Percentiles rank a stretch among this genome's conserved stretches.
Conservation (phyloP, 139 green algal species). For the Chlorella ohadii region DNA sequence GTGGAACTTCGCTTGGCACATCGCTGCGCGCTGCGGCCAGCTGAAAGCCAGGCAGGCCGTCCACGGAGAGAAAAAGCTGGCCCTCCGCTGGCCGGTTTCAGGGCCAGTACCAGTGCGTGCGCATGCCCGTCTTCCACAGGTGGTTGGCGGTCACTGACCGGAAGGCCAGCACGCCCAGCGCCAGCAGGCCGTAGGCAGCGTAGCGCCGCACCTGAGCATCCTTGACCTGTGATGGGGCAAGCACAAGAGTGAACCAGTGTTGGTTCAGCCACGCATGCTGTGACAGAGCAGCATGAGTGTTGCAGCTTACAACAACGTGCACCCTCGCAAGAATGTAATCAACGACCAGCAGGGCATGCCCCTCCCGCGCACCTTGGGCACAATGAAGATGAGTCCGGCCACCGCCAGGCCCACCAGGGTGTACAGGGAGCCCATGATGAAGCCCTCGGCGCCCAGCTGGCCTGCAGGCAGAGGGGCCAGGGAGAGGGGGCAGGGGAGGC, state of each 20-base stretch:
- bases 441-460: conserved; percentile 85
- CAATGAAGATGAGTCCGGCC: conserved; percentile 50
- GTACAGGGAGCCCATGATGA: conserved; percentile 81
- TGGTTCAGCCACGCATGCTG: no score
- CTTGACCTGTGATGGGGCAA: conserved; percentile 3
- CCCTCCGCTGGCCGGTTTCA: background rate
- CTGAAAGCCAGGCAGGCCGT: no score
- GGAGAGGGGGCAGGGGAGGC: background rate
- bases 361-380: conserved; percentile 21
- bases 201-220: conserved; percentile 11
- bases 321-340: no score
- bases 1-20: no score
- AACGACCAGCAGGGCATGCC: no score
- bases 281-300: no score
- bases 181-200: background rate
- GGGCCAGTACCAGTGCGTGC: conserved; percentile 15
- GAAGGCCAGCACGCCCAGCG: conserved; percentile 10
- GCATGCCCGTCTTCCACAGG: conserved; percentile 38
- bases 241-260: no score
- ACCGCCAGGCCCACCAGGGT: conserved; percentile 64
- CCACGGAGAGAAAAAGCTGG: no score
- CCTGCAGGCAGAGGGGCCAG: conserved; percentile 1
- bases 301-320: no score
- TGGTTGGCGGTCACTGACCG: conserved; percentile 22
- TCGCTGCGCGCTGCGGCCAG: no score